Evolutionary conservation across 345 rosid species (phyloP).

Genomic region (Leavenworthia alabamica): DNA sequence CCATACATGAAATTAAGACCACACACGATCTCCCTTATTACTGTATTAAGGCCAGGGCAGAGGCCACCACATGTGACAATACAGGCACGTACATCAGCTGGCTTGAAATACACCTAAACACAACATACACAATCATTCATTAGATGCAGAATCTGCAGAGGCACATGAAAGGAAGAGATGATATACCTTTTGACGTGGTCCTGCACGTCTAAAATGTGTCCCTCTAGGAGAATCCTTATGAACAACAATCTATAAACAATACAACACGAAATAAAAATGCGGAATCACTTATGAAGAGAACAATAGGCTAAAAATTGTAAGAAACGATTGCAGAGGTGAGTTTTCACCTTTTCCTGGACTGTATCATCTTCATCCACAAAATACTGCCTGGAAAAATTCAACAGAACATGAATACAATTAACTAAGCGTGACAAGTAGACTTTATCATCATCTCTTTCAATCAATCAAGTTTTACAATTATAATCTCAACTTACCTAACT

Average conservation of each 20-base stretch:
- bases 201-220: constrained; percentile 82
- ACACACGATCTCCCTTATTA: constrained; percentile 85
- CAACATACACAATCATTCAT: background rate
- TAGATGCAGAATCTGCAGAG: background rate
- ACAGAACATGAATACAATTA: background rate
- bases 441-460: background rate
- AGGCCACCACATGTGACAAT: constrained; percentile 95
- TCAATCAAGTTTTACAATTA: background rate
- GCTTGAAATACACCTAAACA: constrained; percentile 55
- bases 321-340: background rate
- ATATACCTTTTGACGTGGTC: constrained; percentile 81
- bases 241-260: constrained; percentile 51
- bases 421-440: background rate
- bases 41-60: constrained; percentile 93
- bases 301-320: background rate
- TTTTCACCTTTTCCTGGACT: constrained; percentile 58
- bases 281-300: background rate
- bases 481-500: constrained; percentile 44
- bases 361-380: constrained; percentile 73
- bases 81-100: constrained; percentile 81
- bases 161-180: background rate
- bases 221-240: constrained; percentile 78
- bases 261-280: background rate
- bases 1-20: constrained; percentile 78
- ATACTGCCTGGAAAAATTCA: constrained; percentile 63